A percentile compares a stretch with the other conserved stretches of the same genome.
Conservation (phyloP, 768 basidiomycete genomes). For the Amanita exitialis region DNA sequence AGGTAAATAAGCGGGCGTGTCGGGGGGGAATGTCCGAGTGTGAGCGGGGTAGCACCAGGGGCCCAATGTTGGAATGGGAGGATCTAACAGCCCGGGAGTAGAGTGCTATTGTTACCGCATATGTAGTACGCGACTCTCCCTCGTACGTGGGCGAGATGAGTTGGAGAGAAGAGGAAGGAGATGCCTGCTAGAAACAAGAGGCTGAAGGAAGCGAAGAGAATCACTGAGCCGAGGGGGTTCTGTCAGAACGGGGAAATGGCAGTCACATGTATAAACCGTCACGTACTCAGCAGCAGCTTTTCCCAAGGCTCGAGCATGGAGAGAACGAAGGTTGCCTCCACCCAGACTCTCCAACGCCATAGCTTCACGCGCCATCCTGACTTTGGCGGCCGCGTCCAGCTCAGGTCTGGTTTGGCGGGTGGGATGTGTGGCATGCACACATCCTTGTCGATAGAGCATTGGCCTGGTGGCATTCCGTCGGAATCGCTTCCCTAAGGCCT, state of each 20-base stretch:
- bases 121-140: slow-evolving; percentile 53
- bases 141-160: slow-evolving; percentile 41
- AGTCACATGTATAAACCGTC: background rate
- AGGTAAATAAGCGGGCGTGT: background rate
- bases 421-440: background rate
- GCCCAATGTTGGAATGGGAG: background rate
- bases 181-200: slow-evolving; percentile 40
- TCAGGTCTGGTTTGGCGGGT: slow-evolving; percentile 12
- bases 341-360: slow-evolving; percentile 44
- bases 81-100: background rate
- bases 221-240: slow-evolving; percentile 22
- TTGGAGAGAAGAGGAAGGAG: slow-evolving; percentile 43
- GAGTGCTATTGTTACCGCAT: slow-evolving; percentile 34
- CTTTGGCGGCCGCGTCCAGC: slow-evolving; percentile 12
- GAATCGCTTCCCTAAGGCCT: no score
- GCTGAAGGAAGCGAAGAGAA: slow-evolving; percentile 26
- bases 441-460: background rate
- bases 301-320: slow-evolving; percentile 63
- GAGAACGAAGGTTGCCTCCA: slow-evolving; percentile 52
- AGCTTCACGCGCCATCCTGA: slow-evolving; percentile 17
- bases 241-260: background rate
- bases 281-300: slow-evolving; percentile 44
- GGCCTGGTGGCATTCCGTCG: background rate
- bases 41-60: background rate
- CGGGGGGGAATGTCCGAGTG: background rate